These are phyloP conservation scores for Tuber brumale DNA, from an alignment of 495 filamentous ascomycete species.

Conservation along the genomic window DNA sequence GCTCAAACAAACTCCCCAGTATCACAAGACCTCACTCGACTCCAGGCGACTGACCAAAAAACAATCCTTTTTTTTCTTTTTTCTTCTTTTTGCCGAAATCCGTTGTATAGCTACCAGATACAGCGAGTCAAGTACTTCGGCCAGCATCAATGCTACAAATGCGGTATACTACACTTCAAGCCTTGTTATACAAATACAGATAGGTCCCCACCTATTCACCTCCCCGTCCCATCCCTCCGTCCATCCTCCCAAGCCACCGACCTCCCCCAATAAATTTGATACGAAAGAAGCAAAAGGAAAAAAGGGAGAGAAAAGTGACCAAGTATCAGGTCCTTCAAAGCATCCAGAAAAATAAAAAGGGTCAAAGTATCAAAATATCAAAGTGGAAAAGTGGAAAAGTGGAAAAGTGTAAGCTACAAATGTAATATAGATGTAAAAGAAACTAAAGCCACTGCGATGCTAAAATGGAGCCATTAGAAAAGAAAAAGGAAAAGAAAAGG, in stretches of 20 bases:
- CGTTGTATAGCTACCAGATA: not conserved
- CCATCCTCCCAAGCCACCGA: not conserved
- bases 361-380: too few relatives aligned
- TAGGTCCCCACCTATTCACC: not conserved
- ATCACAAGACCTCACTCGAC: slow-evolving; percentile 2
- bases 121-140: not conserved
- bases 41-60: not conserved
- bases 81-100: not conserved
- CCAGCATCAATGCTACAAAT: not conserved
- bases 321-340: not conserved
- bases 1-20: not conserved
- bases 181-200: not conserved
- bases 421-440: not conserved
- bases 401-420: not conserved
- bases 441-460: not conserved
- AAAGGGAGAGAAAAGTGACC: not conserved
- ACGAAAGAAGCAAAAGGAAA: not conserved
- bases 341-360: not conserved
- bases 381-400: not conserved
- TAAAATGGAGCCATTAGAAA: not conserved
- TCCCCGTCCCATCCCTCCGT: not conserved
- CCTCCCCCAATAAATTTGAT: not conserved
- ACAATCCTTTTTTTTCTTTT: not conserved
- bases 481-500: not conserved
- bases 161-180: not conserved